Evolutionary conservation across 495 filamentous ascomycete genomes (phyloP).

Genomic region (Penicillium crystallinum): DNA sequence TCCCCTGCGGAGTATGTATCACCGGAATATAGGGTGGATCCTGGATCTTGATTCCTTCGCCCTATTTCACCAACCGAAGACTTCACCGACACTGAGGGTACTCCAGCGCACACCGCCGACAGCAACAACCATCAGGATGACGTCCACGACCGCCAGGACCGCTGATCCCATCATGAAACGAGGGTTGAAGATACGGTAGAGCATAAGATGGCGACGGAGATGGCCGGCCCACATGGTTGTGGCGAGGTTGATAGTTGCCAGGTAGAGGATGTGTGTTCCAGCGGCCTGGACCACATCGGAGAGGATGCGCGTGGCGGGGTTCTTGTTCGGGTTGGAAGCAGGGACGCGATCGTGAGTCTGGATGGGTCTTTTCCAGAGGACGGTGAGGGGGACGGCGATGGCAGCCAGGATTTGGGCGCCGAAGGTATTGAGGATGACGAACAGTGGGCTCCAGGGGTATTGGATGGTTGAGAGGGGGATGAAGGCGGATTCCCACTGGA

Average conservation of each 20-base stretch:
- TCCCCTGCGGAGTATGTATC: too few species aligned
- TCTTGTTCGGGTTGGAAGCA: slow-evolving; percentile 29
- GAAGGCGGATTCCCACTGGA: slow-evolving; percentile 98
- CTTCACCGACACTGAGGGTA: slow-evolving; percentile 69
- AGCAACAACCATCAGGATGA: slow-evolving; percentile 62
- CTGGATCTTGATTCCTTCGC: background rate
- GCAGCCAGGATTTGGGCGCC: slow-evolving; percentile 82
- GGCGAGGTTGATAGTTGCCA: slow-evolving; percentile 71
- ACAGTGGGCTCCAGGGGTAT: slow-evolving; percentile 84
- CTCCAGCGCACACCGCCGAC: slow-evolving; percentile 68
- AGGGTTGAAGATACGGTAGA: slow-evolving; percentile 92
- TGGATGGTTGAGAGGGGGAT: slow-evolving; percentile 75
- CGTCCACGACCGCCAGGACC: slow-evolving; percentile 68
- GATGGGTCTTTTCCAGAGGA: slow-evolving; percentile 75
- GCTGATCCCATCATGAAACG: slow-evolving; percentile 79
- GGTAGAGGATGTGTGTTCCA: slow-evolving; percentile 70
- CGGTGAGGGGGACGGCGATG: slow-evolving; percentile 70
- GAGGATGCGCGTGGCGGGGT: slow-evolving; percentile 50
- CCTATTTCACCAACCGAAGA: slow-evolving; percentile 69
- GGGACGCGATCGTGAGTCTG: slow-evolving; percentile 30
- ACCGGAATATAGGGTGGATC: too few species aligned
- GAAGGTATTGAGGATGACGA: slow-evolving; percentile 80
- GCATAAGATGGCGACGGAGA: slow-evolving; percentile 87
- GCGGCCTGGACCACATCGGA: slow-evolving; percentile 64
- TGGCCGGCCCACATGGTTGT: slow-evolving; percentile 85